Conservation (phyloP, 768 basidiomycete species). For the Tulasnella sp. region DNA sequence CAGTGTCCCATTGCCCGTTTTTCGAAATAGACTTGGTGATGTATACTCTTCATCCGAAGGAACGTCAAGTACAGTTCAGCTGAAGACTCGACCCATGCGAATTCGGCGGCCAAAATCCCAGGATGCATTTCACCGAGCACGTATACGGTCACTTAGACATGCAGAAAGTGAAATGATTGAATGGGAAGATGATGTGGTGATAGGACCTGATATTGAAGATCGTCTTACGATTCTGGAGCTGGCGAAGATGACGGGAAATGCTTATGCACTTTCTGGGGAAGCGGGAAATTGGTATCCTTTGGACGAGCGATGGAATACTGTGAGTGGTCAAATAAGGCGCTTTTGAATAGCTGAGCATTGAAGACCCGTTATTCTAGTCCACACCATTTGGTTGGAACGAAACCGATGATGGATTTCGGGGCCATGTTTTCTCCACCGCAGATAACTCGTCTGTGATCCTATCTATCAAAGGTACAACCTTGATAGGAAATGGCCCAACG, state of each 20-base stretch:
- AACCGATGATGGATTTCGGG: slow-evolving; percentile 78
- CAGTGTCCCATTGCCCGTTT: neutral
- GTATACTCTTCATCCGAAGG: neutral
- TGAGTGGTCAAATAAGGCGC: slow-evolving; percentile 23
- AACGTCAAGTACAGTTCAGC: neutral
- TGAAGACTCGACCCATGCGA: slow-evolving; percentile 1
- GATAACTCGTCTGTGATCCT: slow-evolving; percentile 80
- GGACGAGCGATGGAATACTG: slow-evolving; percentile 47
- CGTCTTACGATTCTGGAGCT: slow-evolving; percentile 59
- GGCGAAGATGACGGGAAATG: slow-evolving; percentile 83
- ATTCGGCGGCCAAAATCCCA: slow-evolving; percentile 13
- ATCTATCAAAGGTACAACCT: slow-evolving; percentile 87
- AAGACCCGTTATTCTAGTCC: slow-evolving; percentile 29
- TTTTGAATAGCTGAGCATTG: slow-evolving; percentile 2
- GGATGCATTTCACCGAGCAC: slow-evolving; percentile 10
- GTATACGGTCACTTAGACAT: neutral
- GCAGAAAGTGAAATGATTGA: slow-evolving; percentile 22
- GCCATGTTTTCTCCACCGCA: slow-evolving; percentile 72
- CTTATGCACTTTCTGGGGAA: slow-evolving; percentile 51
- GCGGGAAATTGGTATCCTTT: slow-evolving; percentile 60
- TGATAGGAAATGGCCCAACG: slow-evolving; percentile 70
- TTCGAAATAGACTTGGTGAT: neutral
- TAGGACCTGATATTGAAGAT: slow-evolving; percentile 57
- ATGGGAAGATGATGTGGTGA: slow-evolving; percentile 56
- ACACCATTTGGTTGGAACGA: slow-evolving; percentile 84